Evolutionary conservation across 2,329 filamentous ascomycete species (phyloP), one percentile per base, ranked within the genome.

Genomic region (Mycogone perniciosa): DNA sequence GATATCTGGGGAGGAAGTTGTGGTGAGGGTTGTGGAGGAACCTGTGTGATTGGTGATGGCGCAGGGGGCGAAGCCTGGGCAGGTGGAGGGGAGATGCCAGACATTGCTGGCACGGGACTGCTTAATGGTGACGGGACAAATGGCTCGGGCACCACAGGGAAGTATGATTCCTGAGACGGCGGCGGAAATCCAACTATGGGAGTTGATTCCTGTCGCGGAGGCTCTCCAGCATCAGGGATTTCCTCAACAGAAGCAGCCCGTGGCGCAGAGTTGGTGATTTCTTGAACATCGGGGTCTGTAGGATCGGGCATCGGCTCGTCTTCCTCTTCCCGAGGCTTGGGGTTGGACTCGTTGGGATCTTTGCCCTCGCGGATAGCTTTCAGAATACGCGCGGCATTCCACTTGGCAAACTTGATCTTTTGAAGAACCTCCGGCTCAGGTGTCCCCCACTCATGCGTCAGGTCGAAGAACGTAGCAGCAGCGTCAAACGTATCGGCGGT

Each of bases 351-450:
- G 68, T 99, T 99, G 3, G 93, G 93, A 63, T 99, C 91, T 57
- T 88, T 85, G 48, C 90, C 90, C 38, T 91, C 88, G 63, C 91
- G 93, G 62, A 96, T 80, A 8, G 93, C 93, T 69, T 89, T 96
- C 11, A 88, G 77, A 63, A 99, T 99, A 52, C 93, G 82, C 34
- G 92, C 74, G 2, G 92, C 91, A 67, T 97, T 95, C 79, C 89
- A 99, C 69, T 97, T 99, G 39, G 92, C 90, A 65, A 89, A 99
- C 67, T 95, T 96, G 70, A 92, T 89, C 75, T 96, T 97, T 49
- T 89, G 81, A 37, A 83, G 76, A 20, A 85, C 82, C 62, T 97
- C 90, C 1, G 80, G 71, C 33, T 95, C 88, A 8, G 85, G 72
- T 0, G 80, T 70, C 5, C 83, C 85, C 90, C 92, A 99, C 61